Percentiles rank a stretch among this genome's conserved stretches.
Conservation (phyloP, 2,329 filamentous ascomycete genomes). For the Neonectria magnoliae region DNA sequence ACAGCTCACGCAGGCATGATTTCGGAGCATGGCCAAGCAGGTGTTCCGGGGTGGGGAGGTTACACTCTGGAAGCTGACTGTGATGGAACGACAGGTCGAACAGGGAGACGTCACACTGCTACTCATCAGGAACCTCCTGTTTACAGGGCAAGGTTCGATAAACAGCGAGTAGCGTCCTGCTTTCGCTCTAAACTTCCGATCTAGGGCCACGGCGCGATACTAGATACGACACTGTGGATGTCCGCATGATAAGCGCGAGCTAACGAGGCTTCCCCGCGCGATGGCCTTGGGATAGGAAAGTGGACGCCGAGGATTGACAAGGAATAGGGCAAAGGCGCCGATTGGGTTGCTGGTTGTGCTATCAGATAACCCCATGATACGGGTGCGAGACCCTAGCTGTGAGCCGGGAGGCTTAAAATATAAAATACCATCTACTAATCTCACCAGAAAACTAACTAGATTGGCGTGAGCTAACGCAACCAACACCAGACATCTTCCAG, state of each 20-base stretch:
- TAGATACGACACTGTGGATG: slow-evolving; percentile 3
- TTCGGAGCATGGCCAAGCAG: slow-evolving; percentile 6
- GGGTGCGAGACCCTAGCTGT: not conserved
- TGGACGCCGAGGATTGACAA: slow-evolving; percentile 7
- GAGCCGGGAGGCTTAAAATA: not conserved
- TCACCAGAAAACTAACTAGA: not conserved
- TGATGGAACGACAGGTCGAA: not conserved
- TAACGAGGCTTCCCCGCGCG: slow-evolving; percentile 11
- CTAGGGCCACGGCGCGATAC: not conserved
- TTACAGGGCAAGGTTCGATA: not conserved
- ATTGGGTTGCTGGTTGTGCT: not conserved
- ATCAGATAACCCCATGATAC: slow-evolving; percentile 1
- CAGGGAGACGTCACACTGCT: not conserved
- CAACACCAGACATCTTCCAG: not conserved
- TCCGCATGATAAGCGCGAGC: slow-evolving; percentile 2
- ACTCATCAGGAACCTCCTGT: too few species aligned
- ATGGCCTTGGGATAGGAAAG: slow-evolving; percentile 13
- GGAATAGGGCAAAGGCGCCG: not conserved
- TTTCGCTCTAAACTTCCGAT: not conserved
- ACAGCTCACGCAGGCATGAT: slow-evolving; percentile 11
- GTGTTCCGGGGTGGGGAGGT: not conserved
- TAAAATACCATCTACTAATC: slow-evolving; percentile 1
- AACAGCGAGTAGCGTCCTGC: not conserved
- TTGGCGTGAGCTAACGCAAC: not conserved
- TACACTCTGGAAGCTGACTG: not conserved